A percentile compares a stretch with the other conserved stretches of the same genome.
Conservation (phyloP, 768 basidiomycete species). For the Sarcomyxa edulis region DNA sequence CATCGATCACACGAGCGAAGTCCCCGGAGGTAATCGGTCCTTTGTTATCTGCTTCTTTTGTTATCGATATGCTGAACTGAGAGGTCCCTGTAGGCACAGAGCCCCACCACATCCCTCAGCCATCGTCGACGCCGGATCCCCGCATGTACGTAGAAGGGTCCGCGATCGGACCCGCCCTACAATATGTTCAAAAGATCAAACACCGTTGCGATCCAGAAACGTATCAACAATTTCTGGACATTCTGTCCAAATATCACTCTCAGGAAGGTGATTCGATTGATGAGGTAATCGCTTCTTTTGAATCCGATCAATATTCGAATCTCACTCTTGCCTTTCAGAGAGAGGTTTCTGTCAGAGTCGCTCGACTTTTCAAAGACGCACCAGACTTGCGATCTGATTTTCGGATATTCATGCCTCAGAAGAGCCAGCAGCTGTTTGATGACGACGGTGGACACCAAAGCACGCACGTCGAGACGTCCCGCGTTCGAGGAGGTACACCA, state of each 20-base stretch:
- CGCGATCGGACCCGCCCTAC: constrained; percentile 74
- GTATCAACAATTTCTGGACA: constrained; percentile 74
- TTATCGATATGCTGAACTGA: too few species aligned
- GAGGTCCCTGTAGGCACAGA: too few species aligned
- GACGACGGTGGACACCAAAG: constrained; percentile 24
- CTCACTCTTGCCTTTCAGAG: constrained; percentile 30
- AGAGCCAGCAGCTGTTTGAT: constrained; percentile 43
- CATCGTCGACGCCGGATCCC: constrained; percentile 22
- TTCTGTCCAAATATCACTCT: constrained; percentile 56
- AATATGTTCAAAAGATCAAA: constrained; percentile 97
- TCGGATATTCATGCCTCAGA: constrained; percentile 68
- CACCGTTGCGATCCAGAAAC: constrained; percentile 88
- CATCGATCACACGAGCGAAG: too few species aligned
- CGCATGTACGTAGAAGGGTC: constrained; percentile 30
- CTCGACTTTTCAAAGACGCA: constrained; percentile 66
- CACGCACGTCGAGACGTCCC: constrained; percentile 6
- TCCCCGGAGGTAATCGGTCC: too few species aligned
- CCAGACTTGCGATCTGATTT: constrained; percentile 74
- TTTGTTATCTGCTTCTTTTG: too few species aligned
- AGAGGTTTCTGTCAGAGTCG: constrained; percentile 66
- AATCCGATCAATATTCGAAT: constrained; percentile 3
- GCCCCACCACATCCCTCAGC: too few species aligned
- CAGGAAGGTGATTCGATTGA: constrained; percentile 55
- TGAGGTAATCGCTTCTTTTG: constrained; percentile 34
- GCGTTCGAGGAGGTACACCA: constrained; percentile 30